Conservation (phyloP, 495 filamentous ascomycete species). For the Aspergillus conjunctus region DNA sequence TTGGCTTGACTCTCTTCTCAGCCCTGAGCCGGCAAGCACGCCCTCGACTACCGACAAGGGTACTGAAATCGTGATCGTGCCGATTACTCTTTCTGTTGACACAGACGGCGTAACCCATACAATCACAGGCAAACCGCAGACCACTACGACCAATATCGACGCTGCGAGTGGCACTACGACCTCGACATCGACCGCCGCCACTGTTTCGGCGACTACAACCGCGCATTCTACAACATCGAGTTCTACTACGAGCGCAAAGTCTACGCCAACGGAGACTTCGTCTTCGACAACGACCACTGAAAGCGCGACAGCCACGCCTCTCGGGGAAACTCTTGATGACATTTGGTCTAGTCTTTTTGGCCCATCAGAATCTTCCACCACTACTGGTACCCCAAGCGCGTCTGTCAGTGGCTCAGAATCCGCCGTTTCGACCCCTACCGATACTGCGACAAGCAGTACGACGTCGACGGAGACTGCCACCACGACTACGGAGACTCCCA, state of each 20-base stretch:
- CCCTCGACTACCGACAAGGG: slow-evolving; percentile 21
- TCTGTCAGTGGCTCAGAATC: neutral
- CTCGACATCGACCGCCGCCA: slow-evolving; percentile 15
- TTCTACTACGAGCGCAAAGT: neutral
- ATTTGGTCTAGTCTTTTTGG: slow-evolving; percentile 6
- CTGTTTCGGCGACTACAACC: slow-evolving; percentile 19
- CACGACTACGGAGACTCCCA: neutral
- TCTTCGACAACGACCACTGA: neutral
- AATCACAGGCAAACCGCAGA: slow-evolving; percentile 21
- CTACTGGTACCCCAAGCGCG: neutral
- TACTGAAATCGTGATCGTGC: slow-evolving; percentile 29
- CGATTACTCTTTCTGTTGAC: slow-evolving; percentile 32
- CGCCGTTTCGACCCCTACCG: slow-evolving; percentile 5
- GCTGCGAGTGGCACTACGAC: slow-evolving; percentile 9
- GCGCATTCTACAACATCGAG: neutral
- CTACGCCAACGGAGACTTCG: neutral
- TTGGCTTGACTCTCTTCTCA: slow-evolving; percentile 12
- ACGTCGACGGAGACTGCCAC: neutral
- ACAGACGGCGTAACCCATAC: slow-evolving; percentile 31
- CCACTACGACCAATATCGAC: slow-evolving; percentile 3
- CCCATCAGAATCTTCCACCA: neutral
- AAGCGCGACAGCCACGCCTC: neutral
- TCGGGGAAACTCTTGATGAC: slow-evolving; percentile 8
- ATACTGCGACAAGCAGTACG: neutral
- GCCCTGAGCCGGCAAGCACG: slow-evolving; percentile 10